These are phyloP conservation scores for Byssothecium circinans DNA, from an alignment of 2,329 filamentous ascomycete species.

Conservation along the genomic window DNA sequence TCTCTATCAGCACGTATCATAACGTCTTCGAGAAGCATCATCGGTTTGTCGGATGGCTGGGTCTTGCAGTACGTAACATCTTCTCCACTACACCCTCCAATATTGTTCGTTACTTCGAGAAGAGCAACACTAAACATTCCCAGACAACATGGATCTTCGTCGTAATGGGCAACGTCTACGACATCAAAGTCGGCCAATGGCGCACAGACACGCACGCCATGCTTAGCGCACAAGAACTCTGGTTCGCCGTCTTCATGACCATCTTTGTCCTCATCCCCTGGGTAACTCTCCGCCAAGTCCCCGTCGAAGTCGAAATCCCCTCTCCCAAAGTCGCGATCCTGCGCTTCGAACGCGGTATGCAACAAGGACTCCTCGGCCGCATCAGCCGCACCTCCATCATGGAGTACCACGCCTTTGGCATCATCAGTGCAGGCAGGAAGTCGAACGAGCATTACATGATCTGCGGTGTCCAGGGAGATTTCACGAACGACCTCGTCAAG, in stretches of 20 bases:
- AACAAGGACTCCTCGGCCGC: conserved; percentile 38
- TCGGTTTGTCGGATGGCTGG: conserved; percentile 40
- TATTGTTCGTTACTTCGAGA: too few species aligned
- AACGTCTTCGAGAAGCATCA: conserved; percentile 42
- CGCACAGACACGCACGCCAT: conserved; percentile 26
- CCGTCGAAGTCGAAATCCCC: conserved; percentile 38
- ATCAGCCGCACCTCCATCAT: conserved; percentile 42
- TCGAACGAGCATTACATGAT: conserved; percentile 39
- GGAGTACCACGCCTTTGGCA: conserved; percentile 43
- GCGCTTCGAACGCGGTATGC: conserved; percentile 40
- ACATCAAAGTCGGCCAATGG: conserved; percentile 39
- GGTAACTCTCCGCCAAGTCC: conserved; percentile 40
- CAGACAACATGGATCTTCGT: conserved; percentile 42
- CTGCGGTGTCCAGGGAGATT: conserved; percentile 43
- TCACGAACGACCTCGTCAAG: conserved; percentile 35
- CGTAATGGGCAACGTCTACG: conserved; percentile 36
- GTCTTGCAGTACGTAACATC: conserved; percentile 31
- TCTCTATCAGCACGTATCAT: conserved; percentile 31
- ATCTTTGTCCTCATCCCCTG: conserved; percentile 39
- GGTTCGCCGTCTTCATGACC: conserved; percentile 43
- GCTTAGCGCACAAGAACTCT: conserved; percentile 38
- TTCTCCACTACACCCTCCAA: neutral
- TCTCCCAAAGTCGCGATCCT: conserved; percentile 40
- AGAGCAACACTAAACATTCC: conserved; percentile 7
- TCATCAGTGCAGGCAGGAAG: conserved; percentile 39